Percentiles rank a stretch among this genome's conserved stretches.
Conservation (phyloP, 1,139 yeast genomes). For the Pichia terricola region DNA sequence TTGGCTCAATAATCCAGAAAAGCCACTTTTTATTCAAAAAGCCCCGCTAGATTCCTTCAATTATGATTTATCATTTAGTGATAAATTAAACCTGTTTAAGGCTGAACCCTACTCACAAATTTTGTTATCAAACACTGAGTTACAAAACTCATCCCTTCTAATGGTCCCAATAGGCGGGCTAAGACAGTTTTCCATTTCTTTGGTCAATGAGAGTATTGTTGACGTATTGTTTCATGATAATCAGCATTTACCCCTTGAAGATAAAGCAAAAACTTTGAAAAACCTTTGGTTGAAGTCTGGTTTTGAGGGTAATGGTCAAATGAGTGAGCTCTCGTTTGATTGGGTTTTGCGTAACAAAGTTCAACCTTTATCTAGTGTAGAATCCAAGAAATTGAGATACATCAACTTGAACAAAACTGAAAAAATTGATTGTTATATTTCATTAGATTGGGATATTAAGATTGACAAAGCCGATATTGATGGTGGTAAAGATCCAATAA, state of each 20-base stretch:
- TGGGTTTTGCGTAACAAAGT: conserved; percentile 40
- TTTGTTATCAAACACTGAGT: conserved; percentile 7
- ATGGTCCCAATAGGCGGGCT: conserved; percentile 45
- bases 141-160: conserved; percentile 21
- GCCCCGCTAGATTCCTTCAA: conserved; percentile 1
- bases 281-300: conserved; percentile 16
- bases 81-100: conserved; percentile 6
- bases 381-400: conserved; percentile 41
- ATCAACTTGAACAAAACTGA: conserved; percentile 28
- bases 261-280: conserved; percentile 9
- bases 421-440: conserved; percentile 33
- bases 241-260: background rate
- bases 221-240: conserved; percentile 21
- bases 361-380: conserved; percentile 37
- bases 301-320: conserved; percentile 21
- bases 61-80: conserved; percentile 1
- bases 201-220: conserved; percentile 24
- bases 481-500: conserved; percentile 8
- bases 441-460: conserved; percentile 26
- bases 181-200: conserved; percentile 34
- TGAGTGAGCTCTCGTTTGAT: conserved; percentile 43
- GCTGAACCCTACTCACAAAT: conserved; percentile 13
- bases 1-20: conserved; percentile 22
- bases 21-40: conserved; percentile 15
- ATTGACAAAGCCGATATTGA: conserved; percentile 5